Percentiles rank a stretch among this genome's conserved stretches.
These are phyloP conservation scores for Talaromyces islandicus DNA, from an alignment of 2,329 filamentous ascomycete genomes.

Conservation along the genomic window DNA sequence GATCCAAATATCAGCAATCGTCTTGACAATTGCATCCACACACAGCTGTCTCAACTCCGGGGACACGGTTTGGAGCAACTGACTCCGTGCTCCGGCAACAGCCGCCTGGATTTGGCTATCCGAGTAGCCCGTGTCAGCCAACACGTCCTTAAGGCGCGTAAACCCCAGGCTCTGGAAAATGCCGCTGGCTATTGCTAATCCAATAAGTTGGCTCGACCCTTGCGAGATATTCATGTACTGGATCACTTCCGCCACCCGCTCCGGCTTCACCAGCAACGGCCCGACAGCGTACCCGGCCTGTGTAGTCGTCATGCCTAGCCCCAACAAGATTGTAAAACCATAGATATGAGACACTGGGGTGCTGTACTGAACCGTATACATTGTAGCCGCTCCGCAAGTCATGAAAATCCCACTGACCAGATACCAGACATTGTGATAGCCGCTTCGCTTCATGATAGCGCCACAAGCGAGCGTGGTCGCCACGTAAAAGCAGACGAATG, in stretches of 20 bases:
- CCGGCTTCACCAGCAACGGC: background rate
- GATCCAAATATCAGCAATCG: background rate
- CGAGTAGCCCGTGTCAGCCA: background rate
- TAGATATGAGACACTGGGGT: slow-evolving; percentile 18
- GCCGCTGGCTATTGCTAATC: background rate
- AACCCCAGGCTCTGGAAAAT: slow-evolving; percentile 1
- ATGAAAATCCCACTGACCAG: slow-evolving; percentile 18
- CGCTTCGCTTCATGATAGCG: slow-evolving; percentile 14
- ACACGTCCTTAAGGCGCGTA: background rate
- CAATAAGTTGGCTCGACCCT: background rate
- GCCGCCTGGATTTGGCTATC: background rate
- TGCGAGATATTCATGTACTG: slow-evolving; percentile 4
- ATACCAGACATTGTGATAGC: slow-evolving; percentile 21
- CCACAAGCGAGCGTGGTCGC: slow-evolving; percentile 16
- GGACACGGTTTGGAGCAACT: background rate
- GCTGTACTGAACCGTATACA: slow-evolving; percentile 14
- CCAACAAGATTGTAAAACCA: slow-evolving; percentile 20
- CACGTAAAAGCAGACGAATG: slow-evolving; percentile 19
- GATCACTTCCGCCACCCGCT: background rate
- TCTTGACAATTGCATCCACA: background rate
- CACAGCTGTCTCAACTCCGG: background rate
- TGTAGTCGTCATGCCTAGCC: slow-evolving; percentile 16
- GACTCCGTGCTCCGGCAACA: slow-evolving; percentile 1
- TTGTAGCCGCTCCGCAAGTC: slow-evolving; percentile 16
- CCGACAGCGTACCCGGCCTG: slow-evolving; percentile 17